Conservation (phyloP, 176 grass and related monocot genomes). For the Zizania latifolia region DNA sequence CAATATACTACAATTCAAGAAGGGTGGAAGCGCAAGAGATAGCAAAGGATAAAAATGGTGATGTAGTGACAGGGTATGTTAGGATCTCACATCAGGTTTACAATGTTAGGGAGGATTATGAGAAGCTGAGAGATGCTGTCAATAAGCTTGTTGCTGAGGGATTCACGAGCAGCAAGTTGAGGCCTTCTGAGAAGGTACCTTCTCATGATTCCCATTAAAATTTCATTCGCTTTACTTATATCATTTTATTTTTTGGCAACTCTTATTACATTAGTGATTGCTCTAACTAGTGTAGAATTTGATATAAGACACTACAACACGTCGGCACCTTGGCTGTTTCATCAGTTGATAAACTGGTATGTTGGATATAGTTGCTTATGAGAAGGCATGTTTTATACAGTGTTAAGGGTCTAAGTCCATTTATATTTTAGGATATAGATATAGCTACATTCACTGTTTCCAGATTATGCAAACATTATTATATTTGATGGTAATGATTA, state of each 20-base stretch:
- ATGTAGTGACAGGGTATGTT: conserved; percentile 59
- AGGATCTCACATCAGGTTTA: conserved; percentile 95
- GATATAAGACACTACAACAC: neutral
- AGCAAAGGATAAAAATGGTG: conserved; percentile 25
- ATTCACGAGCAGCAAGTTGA: conserved; percentile 63
- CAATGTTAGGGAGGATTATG: conserved; percentile 81
- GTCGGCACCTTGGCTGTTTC: neutral
- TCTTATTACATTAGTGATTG: neutral
- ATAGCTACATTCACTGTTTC: neutral
- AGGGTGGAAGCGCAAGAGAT: conserved; percentile 40
- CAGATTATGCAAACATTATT: neutral
- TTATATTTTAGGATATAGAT: neutral
- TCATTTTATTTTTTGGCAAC: neutral
- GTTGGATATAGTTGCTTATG: neutral
- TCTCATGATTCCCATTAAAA: conserved; percentile 1
- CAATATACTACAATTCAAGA: conserved; percentile 76
- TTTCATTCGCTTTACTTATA: neutral
- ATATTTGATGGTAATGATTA: too few species aligned
- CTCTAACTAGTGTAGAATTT: neutral
- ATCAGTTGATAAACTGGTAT: neutral
- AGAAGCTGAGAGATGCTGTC: conserved; percentile 69
- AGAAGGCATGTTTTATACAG: neutral
- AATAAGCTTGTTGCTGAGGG: conserved; percentile 83
- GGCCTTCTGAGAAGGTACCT: conserved; percentile 44
- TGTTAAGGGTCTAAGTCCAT: too few species aligned